Base-by-base conservation (phyloP, 345 rosid genomes). In the Hevea brasiliensis region DNA sequence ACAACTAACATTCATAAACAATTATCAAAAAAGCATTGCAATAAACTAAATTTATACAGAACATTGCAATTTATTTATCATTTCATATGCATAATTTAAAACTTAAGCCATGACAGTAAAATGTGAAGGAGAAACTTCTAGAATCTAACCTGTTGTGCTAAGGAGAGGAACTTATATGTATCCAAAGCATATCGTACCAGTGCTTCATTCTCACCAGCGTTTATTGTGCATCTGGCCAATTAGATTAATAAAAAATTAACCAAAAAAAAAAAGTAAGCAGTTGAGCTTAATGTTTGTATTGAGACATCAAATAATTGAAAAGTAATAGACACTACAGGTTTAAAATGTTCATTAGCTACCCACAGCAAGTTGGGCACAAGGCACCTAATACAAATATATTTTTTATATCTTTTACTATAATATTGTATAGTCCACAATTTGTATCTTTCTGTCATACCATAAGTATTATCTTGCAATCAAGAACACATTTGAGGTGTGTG, bases 141-240 rank as follows among this genome's bases (percentile, higher is more conserved):
- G 24, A 29, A 71, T 71, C 75, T 66, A 76, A 95, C 99, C 94
- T 95, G 99, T 56, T 89, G 87, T 80, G 89, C 93, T 72, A 95
- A 66, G 29, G 96, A 91, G 62, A 95, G 94, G 79, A 89, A 92
- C 29, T 77, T 85, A 65, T 95, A 92, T 42, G 78, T 91, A 65
- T 95, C 97, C 76, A 95, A 78, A 70, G 99, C 99, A 89, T 89
- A 91, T 40, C 97, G 90, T 67, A 92, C 98, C 82, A 92, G 67
- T 3, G 94, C 94, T 82, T 92, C 98, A 75, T 92, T 95, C 85
- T 95, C 99, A 6, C 98, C 92, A 27, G 99, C 98, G 80, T 91
- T 92, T 67, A 95, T 87, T 41, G 99, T 95, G 81, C 99, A 95
- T 70, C 98, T 95, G 80, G 51, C 77, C 81, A 78, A 62, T 37